Percentiles rank a stretch among this genome's conserved stretches.
Evolutionary conservation across 257 asterid species (phyloP).

Genomic region (Rauvolfia tetraphylla): DNA sequence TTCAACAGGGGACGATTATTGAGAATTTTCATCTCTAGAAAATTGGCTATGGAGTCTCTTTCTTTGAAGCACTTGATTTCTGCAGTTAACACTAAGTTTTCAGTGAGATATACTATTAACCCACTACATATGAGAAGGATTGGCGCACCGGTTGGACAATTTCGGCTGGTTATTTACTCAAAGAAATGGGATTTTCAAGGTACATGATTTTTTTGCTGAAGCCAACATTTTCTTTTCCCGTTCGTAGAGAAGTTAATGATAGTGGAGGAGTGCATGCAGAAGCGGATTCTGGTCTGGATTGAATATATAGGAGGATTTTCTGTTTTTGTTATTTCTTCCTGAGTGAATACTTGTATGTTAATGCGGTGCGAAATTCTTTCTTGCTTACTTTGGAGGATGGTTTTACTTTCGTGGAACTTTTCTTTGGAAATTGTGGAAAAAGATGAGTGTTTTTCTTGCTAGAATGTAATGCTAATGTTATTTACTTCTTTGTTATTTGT

Average conservation of each 20-base stretch:
- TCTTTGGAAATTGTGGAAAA: neutral
- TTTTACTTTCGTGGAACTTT: neutral
- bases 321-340: no score
- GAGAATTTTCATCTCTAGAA: neutral
- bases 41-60: conserved; percentile 41
- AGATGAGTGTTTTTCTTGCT: neutral
- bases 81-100: conserved; percentile 25
- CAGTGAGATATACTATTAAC: conserved; percentile 25
- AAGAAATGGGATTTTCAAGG: conserved; percentile 62
- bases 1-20: neutral
- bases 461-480: neutral
- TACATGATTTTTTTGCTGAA: conserved; percentile 15
- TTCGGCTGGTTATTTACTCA: conserved; percentile 26
- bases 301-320: neutral
- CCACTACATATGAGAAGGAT: conserved; percentile 22
- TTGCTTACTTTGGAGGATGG: neutral
- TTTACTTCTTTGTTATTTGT: neutral
- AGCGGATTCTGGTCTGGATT: neutral
- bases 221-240: neutral
- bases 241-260: neutral
- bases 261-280: neutral
- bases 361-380: no score
- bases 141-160: conserved; percentile 16
- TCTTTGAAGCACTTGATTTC: conserved; percentile 39
- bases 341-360: no score